Conservation (phyloP, 352 stramenopile genomes). For the Pythium monospermum region DNA sequence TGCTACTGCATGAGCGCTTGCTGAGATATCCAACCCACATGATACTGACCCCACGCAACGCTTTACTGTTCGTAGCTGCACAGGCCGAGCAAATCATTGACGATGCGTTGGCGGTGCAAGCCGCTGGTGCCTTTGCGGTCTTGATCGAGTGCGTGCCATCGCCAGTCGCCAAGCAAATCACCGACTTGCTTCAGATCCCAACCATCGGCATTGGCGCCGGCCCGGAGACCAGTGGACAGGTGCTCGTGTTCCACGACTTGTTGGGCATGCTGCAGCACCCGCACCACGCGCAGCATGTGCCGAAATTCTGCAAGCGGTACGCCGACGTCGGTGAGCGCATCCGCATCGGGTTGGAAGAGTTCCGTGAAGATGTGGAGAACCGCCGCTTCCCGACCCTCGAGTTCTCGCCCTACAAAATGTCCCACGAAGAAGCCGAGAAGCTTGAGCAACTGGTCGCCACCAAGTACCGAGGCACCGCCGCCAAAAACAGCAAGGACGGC, state of each 20-base stretch:
- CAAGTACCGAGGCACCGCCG: constrained; percentile 38
- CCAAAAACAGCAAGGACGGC: constrained; percentile 13
- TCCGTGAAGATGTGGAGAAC: constrained; percentile 95
- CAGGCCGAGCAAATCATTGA: constrained; percentile 93
- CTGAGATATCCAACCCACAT: no score
- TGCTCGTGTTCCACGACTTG: constrained; percentile 98
- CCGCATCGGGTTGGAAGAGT: constrained; percentile 92
- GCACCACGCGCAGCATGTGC: constrained; percentile 93
- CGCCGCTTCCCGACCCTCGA: constrained; percentile 91
- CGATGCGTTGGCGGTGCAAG: constrained; percentile 93
- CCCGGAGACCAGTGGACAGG: constrained; percentile 91
- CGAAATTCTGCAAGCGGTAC: constrained; percentile 99
- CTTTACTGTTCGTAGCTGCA: constrained; percentile 29
- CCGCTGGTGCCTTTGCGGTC: constrained; percentile 95
- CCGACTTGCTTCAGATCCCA: constrained; percentile 94
- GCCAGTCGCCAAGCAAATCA: constrained; percentile 92
- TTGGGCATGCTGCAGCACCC: constrained; percentile 98
- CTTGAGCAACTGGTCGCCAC: constrained; percentile 49
- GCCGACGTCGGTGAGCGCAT: constrained; percentile 93
- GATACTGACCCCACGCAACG: no score
- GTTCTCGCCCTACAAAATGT: constrained; percentile 96
- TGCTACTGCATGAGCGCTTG: no score
- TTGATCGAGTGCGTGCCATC: constrained; percentile 82
- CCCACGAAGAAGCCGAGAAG: constrained; percentile 67
- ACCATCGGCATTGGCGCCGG: constrained; percentile 98